Conservation (phyloP, 2,329 filamentous ascomycete species). For the Epicoccum nigrum region DNA sequence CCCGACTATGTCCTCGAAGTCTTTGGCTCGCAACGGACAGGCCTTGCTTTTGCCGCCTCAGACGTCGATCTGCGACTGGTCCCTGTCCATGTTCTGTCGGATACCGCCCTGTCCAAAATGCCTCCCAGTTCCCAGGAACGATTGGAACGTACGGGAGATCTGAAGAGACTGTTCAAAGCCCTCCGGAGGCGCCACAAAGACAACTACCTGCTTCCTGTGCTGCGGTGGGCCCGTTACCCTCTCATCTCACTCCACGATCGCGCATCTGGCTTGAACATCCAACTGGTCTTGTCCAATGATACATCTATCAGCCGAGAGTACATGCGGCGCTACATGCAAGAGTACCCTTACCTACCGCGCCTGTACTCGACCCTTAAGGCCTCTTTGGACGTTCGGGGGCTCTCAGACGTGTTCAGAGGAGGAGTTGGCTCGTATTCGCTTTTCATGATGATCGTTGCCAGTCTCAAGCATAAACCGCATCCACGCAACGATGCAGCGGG, state of each 20-base stretch:
- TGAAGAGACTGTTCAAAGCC: slow-evolving; percentile 14
- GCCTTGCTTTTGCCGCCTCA: slow-evolving; percentile 59
- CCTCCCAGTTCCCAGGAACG: slow-evolving; percentile 25
- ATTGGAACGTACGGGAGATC: neutral
- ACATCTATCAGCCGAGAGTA: slow-evolving; percentile 50
- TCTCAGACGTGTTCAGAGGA: slow-evolving; percentile 56
- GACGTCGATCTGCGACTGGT: slow-evolving; percentile 59
- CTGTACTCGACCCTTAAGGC: slow-evolving; percentile 59
- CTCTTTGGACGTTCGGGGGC: slow-evolving; percentile 56
- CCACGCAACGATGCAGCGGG: slow-evolving; percentile 45
- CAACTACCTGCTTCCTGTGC: slow-evolving; percentile 20
- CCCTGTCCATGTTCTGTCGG: slow-evolving; percentile 5
- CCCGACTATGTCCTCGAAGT: slow-evolving; percentile 46
- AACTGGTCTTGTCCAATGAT: slow-evolving; percentile 57
- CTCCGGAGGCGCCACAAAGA: neutral
- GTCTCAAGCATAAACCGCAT: slow-evolving; percentile 54
- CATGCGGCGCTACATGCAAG: slow-evolving; percentile 54
- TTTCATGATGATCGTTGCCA: slow-evolving; percentile 63
- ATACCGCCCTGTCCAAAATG: slow-evolving; percentile 12
- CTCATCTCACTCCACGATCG: slow-evolving; percentile 53
- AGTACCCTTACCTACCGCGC: slow-evolving; percentile 57
- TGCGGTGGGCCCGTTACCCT: slow-evolving; percentile 46
- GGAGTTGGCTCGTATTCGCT: slow-evolving; percentile 62
- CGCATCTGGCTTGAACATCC: slow-evolving; percentile 57
- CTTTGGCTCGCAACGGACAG: slow-evolving; percentile 61